Conservation (phyloP, 768 basidiomycete genomes). For the Tremella mesenterica region DNA sequence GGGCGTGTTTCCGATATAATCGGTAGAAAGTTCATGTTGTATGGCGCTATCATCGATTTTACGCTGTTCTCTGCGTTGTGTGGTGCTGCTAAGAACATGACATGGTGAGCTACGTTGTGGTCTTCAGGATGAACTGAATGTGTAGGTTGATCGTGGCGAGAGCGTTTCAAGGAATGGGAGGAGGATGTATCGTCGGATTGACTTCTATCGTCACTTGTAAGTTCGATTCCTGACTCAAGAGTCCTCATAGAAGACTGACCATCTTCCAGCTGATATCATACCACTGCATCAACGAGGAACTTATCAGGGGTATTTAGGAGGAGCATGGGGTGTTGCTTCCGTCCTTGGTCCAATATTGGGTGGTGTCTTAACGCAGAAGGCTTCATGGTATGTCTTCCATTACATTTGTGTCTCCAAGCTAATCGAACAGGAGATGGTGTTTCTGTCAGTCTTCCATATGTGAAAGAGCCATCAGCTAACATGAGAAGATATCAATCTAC, state of each 20-base stretch:
- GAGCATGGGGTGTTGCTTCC: conserved; percentile 69
- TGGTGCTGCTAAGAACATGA: conserved; percentile 31
- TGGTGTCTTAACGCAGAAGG: conserved; percentile 46
- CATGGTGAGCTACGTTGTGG: conserved; percentile 9
- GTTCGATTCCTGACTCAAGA: not conserved
- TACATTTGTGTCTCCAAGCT: not conserved
- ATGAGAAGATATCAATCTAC: conserved; percentile 39
- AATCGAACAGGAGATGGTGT: conserved; percentile 27
- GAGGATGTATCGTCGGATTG: conserved; percentile 36
- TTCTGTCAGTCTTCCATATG: conserved; percentile 19
- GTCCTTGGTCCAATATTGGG: conserved; percentile 72
- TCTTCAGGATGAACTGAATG: not conserved
- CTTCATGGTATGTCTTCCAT: conserved; percentile 14
- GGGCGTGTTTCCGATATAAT: conserved; percentile 38
- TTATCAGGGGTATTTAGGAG: conserved; percentile 54
- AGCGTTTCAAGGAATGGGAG: conserved; percentile 38
- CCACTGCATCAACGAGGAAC: conserved; percentile 71
- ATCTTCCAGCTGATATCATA: conserved; percentile 56
- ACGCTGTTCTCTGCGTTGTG: conserved; percentile 33
- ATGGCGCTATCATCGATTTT: conserved; percentile 33
- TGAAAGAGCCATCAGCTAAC: not conserved
- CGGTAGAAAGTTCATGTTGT: conserved; percentile 36
- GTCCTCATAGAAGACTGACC: not conserved
- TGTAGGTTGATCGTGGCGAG: conserved; percentile 26
- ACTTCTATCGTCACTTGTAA: conserved; percentile 26